These are phyloP conservation scores for Hemileccinum impolitum DNA, from an alignment of 768 basidiomycete species.

Conservation along the genomic window DNA sequence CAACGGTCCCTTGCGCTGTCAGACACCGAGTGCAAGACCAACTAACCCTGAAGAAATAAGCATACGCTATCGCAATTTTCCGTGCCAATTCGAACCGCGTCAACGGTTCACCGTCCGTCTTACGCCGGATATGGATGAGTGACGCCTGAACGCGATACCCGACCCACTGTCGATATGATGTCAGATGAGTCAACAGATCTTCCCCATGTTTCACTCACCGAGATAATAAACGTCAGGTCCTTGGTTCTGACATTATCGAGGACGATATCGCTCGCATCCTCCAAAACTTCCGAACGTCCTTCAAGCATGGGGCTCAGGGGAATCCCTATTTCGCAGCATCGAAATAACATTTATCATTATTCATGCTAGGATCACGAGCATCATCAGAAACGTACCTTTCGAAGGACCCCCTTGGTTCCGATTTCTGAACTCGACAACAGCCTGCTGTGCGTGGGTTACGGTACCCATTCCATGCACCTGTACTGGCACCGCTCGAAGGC, in stretches of 20 bases:
- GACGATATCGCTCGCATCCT: neutral
- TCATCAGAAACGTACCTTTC: neutral
- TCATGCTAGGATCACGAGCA: neutral
- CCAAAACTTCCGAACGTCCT: neutral
- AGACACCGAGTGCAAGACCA: too few relatives aligned
- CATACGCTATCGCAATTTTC: neutral
- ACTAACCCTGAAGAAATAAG: neutral
- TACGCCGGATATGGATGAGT: neutral
- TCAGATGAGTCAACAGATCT: neutral
- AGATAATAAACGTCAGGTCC: neutral
- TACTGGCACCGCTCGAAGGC: neutral
- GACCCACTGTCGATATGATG: neutral
- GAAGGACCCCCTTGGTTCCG: neutral
- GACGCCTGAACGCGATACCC: neutral
- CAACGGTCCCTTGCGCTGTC: neutral
- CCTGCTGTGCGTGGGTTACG: too few relatives aligned
- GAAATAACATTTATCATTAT: too few relatives aligned
- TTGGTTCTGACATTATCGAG: neutral
- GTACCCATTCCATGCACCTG: neutral
- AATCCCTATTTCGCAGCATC: neutral
- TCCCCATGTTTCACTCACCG: neutral
- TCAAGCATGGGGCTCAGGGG: neutral
- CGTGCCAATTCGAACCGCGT: neutral
- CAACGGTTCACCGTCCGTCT: neutral
- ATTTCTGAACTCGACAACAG: slow-evolving; percentile 4